Evolutionary conservation across 768 basidiomycete species (phyloP), one percentile per base, ranked within the genome.

Genomic region (Trametes cubensis): DNA sequence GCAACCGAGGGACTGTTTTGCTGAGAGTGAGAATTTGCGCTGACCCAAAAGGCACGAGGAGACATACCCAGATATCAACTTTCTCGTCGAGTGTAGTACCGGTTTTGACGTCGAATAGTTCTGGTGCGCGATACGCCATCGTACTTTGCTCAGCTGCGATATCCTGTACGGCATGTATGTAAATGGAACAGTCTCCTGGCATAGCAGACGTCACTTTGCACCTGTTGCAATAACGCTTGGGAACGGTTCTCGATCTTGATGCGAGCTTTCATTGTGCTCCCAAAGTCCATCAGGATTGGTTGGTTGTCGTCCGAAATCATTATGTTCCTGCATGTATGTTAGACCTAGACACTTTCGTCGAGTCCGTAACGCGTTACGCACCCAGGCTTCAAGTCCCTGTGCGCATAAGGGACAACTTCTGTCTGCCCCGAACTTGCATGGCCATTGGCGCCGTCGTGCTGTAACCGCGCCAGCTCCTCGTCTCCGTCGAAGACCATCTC

Each of bases 251-350:
- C 85, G 60, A 98, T 83, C 25, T 78, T 80, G 60, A 98, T 85
- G 30, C 95, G 81, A 4, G 97, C 97, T 73, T 90, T 92, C 70
- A 88, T 81, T 2, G 90, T 84, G 65, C 94, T 97, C 20, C 97
- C 97, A 74, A 99, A 95, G 75, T 99, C 97, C 97, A 99, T 99
- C 10, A 99, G 84, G 61, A 99, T 92, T 1, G 97, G 92, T 10
- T 83, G 80, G 38, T 92, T 94, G 56, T 97, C 92, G 69, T 99
- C 96, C 15, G 95, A 84, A 60, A 98, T 84, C 96, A 99, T 99
- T 60, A 99, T 83, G 71, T 99, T 99, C 53, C 95, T 98, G 60
- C 18, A 14, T 20, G 18, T 44, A 10, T 4, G 39, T 42, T 23
- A 54, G 39, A 2, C 28, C 2, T 6, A 7, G 17, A 7, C 34